Conservation (phyloP, 2,329 filamentous ascomycete species). For the Cytospora mali region DNA sequence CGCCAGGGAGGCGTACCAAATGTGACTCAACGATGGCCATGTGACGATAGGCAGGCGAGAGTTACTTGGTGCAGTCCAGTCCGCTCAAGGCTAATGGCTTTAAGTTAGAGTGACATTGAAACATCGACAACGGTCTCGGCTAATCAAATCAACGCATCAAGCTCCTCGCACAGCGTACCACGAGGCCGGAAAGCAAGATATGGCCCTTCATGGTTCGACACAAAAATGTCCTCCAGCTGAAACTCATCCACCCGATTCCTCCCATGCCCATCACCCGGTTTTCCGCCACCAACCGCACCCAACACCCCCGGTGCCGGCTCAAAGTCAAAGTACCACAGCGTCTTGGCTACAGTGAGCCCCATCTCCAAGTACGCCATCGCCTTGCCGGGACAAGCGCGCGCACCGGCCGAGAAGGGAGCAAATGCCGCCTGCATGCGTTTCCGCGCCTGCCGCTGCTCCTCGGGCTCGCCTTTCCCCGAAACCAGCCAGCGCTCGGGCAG, state of each 20-base stretch:
- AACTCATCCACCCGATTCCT: background rate
- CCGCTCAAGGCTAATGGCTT: too few relatives aligned
- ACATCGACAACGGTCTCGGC: too few relatives aligned
- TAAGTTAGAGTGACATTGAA: too few relatives aligned
- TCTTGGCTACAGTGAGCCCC: conserved; percentile 19
- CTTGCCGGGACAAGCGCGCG: conserved; percentile 21
- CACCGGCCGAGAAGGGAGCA: conserved; percentile 15
- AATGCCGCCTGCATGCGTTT: conserved; percentile 9
- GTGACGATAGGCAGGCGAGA: too few relatives aligned
- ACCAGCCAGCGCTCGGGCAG: conserved; percentile 8
- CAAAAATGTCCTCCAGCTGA: conserved; percentile 5
- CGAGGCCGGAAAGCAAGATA: conserved; percentile 1
- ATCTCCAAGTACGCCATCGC: conserved; percentile 23
- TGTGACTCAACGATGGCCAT: too few relatives aligned
- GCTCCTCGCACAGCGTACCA: too few relatives aligned
- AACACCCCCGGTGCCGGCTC: conserved; percentile 8
- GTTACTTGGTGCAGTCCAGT: too few relatives aligned
- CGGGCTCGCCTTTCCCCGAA: background rate
- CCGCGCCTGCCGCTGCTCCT: background rate
- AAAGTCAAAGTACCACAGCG: conserved; percentile 25
- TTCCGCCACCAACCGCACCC: conserved; percentile 4
- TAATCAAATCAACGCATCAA: too few relatives aligned
- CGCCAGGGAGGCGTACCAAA: too few relatives aligned
- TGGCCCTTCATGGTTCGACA: conserved; percentile 1
- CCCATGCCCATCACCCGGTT: background rate